phyloP scores from a whole-genome alignment of 257 asterid species.

The Rauvolfia tetraphylla region DNA sequence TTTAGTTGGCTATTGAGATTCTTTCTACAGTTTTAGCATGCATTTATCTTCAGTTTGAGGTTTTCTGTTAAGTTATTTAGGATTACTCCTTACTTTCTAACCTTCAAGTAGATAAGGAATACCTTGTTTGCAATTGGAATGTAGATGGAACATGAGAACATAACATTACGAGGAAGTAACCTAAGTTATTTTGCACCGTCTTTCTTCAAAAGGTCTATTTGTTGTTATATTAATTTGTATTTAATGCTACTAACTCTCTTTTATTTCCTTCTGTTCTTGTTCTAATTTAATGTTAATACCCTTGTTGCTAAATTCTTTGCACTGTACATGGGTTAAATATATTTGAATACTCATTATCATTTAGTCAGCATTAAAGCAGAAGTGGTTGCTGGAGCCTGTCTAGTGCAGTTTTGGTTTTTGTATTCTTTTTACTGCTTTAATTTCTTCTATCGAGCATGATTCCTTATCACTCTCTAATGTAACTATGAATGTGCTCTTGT shows the following conservation, averaged over 20 bases:
- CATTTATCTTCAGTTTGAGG: background rate
- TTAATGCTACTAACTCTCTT: background rate
- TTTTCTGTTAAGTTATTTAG: background rate
- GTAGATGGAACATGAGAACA: background rate
- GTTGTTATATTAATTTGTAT: background rate
- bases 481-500: conserved; percentile 4
- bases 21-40: too few species aligned
- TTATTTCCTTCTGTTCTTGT: background rate
- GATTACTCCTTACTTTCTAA: background rate
- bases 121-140: background rate
- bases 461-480: conserved; percentile 13
- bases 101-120: background rate
- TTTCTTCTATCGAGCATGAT: background rate
- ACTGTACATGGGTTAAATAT: background rate
- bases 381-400: background rate
- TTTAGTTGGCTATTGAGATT: background rate
- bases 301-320: background rate
- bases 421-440: background rate
- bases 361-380: background rate
- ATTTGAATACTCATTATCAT: background rate
- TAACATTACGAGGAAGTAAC: background rate
- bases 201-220: too few species aligned
- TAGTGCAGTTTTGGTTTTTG: background rate
- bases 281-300: background rate
- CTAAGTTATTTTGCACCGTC: too few species aligned